Base-by-base conservation (phyloP, 1,139 yeast genomes). In the Yarrowia galli region DNA sequence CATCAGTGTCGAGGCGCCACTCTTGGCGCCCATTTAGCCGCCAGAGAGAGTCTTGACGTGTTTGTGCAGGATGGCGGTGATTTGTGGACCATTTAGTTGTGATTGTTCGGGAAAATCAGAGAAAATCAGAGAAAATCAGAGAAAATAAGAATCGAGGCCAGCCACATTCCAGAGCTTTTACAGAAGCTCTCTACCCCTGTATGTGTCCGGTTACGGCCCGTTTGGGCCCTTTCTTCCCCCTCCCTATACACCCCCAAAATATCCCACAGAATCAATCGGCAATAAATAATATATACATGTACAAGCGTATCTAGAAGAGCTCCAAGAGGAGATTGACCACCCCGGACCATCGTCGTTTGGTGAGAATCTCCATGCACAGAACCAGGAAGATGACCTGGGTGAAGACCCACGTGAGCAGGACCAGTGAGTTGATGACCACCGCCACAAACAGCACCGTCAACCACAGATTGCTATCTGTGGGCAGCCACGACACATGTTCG, bases 361-460 rank as follows among this genome's bases (percentile, higher is more conserved):
- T 58, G 32, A 58, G 49, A 3, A 58, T 58, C 16, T 58, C 64
- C 64, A 58, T 58, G 51, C 64, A 58, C 32, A 58, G 51, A n/a
- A 58, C 49, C 22, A 58, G 64, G 18, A 58, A 58, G 12, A 58
- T 42, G 42, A 58, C 64, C 51, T 58, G 64, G 15, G 64, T 58
- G 51, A 43, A 32, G 42, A 58, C 51, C 64, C 64, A 58, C 32
- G 64, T 58, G 10, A 58, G 51, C 64, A 58, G 51, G 20, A 58
- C 51, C 28, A 58, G 40, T 9, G 51, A 20, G 42, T 58, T 58
- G 42, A 43, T 15, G 10, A 58, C 22, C 42, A 58, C 51, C 10
- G 64, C n/a, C 16, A 58, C 42, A 32, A 28, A 43, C 32, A 58
- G 51, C 38, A 58, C 51, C 51, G 51, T 43, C 28, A 42, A 28